Evolutionary conservation across 1,139 yeast genomes (phyloP), one percentile per base, ranked within the genome.

Genomic region (Sugiyamaella sp.): DNA sequence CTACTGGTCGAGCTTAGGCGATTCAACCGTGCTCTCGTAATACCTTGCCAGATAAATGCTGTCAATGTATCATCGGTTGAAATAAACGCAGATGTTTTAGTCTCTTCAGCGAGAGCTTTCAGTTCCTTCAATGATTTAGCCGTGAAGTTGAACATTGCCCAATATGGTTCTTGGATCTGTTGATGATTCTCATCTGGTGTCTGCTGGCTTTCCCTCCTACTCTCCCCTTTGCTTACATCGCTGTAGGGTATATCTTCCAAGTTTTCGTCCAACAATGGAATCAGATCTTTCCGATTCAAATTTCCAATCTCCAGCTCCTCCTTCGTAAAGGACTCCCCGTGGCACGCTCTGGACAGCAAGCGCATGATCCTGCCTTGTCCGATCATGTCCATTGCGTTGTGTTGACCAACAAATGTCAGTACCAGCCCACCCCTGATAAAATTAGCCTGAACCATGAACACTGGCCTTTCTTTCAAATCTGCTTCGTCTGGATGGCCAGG

Each of bases 51-150:
- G 14, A 58, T 47, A 19, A 57, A 57, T 8, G 61, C 59, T 29
- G 41, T 50, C 8, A 59, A 37, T 10, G 51, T 55, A 41, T 59
- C 62, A 39, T 59, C 62, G 2, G 57, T 58, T 2, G 62, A 57
- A 17, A 59, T 45, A 38, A 33, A 59, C 24, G 21, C 50, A 1
- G 50, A 24, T 1, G 45, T 6, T 4, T 39, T 20, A 8, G 51
- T 24, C 14, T 32, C 16, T 14, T 38, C 21, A 8, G 61, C 60
- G 10, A 20, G 17, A 4, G 46, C 19, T 35, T 57, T 55, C 9
- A 57, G 38, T 12, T 14, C 20, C 12, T 19, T 17, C 4, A 58
- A 29, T 1, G 52, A 32, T 2, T 25, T 17, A 0, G 46, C 27
- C 10, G 48, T 12, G 29, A 57, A 57, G 8, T 32, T 8, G 21